These are phyloP conservation scores for Triticum turgidum DNA, from an alignment of 176 grass and related monocot genomes.

Conservation along the genomic window DNA sequence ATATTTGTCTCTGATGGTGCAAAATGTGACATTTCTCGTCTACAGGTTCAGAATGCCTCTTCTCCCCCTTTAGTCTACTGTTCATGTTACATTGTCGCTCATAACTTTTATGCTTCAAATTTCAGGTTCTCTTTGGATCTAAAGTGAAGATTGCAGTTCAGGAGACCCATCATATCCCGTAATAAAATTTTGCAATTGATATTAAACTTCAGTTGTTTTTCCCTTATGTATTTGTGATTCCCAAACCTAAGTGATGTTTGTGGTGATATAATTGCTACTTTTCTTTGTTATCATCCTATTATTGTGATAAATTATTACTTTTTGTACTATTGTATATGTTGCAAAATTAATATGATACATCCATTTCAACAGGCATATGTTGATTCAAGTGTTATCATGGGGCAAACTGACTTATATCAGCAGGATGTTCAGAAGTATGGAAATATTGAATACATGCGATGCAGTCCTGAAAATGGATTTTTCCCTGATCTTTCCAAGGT, in stretches of 20 bases:
- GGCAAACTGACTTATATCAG: slow-evolving; percentile 74
- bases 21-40: slow-evolving; percentile 98
- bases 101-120: slow-evolving; percentile 18
- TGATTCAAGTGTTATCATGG: slow-evolving; percentile 93
- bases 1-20: slow-evolving; percentile 98
- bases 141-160: slow-evolving; percentile 81
- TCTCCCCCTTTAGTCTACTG: not conserved
- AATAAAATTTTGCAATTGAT: slow-evolving; percentile 18
- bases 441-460: slow-evolving; percentile 92
- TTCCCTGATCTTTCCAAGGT: slow-evolving; percentile 82
- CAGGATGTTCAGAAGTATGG: slow-evolving; percentile 80
- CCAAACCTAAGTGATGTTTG: not conserved
- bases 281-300: not conserved
- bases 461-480: slow-evolving; percentile 86
- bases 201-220: not conserved
- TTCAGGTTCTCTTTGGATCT: slow-evolving; percentile 91
- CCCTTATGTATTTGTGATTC: not conserved
- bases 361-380: slow-evolving; percentile 73
- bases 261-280: not conserved
- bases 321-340: not conserved
- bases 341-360: slow-evolving; percentile 4
- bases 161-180: slow-evolving; percentile 93
- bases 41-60: slow-evolving; percentile 54
- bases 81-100: not conserved
- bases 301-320: not conserved